Conservation (phyloP, 805 yeast genomes). For the Wickerhamomyces pijperi region DNA sequence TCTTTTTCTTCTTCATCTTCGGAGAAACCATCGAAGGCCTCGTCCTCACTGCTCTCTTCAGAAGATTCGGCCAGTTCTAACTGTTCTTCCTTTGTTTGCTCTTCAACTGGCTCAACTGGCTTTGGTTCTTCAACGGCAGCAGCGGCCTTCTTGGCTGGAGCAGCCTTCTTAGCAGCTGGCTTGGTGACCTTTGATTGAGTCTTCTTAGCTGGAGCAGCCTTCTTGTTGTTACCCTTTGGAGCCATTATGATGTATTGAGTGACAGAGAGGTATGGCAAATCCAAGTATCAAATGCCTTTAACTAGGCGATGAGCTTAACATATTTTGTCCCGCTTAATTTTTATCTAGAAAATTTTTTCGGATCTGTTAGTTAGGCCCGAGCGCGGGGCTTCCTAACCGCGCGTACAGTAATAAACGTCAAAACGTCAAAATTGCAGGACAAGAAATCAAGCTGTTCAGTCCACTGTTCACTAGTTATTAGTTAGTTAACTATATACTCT, state of each 20-base stretch:
- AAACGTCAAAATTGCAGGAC: too few relatives aligned
- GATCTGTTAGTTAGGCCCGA: too few relatives aligned
- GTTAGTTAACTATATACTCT: too few relatives aligned
- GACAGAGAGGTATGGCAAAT: too few relatives aligned
- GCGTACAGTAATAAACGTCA: too few relatives aligned
- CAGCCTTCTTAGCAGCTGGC: neutral
- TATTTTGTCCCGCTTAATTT: neutral
- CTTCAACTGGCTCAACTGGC: neutral
- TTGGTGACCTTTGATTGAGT: too few relatives aligned
- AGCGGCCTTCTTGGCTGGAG: neutral
- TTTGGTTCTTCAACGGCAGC: neutral
- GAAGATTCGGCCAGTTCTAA: neutral
- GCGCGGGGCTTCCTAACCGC: neutral
- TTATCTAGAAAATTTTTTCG: neutral
- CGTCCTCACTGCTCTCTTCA: slow-evolving; percentile 2
- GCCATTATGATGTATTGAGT: neutral
- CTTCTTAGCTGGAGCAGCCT: neutral
- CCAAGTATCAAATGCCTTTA: too few relatives aligned
- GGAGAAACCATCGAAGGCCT: slow-evolving; percentile 5
- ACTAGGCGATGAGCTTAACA: neutral
- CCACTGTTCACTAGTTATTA: too few relatives aligned
- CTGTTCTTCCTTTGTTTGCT: neutral
- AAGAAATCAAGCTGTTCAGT: too few relatives aligned
- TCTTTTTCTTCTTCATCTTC: slow-evolving; percentile 6
- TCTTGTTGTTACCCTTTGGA: neutral